Base-by-base conservation (phyloP, 1,284 basidiomycete species). In the Fistulinella staudtii region DNA sequence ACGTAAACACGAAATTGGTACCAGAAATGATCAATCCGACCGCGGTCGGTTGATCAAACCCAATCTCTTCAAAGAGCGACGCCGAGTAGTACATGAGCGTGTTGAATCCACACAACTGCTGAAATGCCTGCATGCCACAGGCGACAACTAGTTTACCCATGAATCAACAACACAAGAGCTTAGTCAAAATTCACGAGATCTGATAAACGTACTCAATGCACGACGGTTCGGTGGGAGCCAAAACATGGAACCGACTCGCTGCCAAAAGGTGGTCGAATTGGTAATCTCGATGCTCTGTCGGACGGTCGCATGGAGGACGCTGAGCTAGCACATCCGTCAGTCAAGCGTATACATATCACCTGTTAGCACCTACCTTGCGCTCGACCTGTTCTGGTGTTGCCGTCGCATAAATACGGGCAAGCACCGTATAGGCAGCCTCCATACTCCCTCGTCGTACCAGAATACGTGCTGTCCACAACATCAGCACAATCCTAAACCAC, bases 1-100 rank as follows among this genome's bases (percentile, higher is more conserved):
- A 73, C 1, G 89, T 93, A 66, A 89, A 90, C 40, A 86, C 53
- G 60, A 92, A 89, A 66, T 91, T 90, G 29, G 86, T 88, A 9
- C 80, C 78, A 1, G 87, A 85, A 31, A 91, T 73, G 55, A 91
- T 82, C 27, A 89, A 73, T 2, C 87, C 85, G 28, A 88, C 85
- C 0, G 85, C 86, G 0, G 85, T 89, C 0, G 87, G 82, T 56
- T 90, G 82, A 60, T 85, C 70, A 65, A 90, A 90, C 0, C 89
- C 89, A 41, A 90, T 85, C 54, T 80, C 73, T 53, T 85, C 77
- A 69, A 91, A 92, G 17, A 91, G 73, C 0, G 86, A 87, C 3
- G 86, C 83, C 18, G 78, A 85, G 56, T 85, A 88, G 60, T 86
- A 86, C 80, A 84, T 85, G 44, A 85, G 71, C 0, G 79, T 80